Evolutionary conservation across 2,329 filamentous ascomycete species (phyloP).

Genomic region (Trichoderma brevicompactum): DNA sequence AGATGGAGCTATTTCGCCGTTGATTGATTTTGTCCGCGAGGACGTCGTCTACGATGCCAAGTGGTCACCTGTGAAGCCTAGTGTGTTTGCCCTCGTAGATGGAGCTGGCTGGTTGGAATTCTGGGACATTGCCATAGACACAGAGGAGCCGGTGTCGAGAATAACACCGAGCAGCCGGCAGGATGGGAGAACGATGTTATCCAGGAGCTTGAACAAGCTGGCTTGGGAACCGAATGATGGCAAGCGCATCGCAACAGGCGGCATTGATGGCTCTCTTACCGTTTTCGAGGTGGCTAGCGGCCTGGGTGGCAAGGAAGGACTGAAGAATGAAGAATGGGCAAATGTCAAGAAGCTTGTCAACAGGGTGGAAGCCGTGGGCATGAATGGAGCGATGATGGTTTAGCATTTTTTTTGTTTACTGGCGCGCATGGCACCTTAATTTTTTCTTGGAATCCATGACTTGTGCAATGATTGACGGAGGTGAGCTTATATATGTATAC

Average conservation of each 20-base stretch:
- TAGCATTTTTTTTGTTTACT: conserved; percentile 33
- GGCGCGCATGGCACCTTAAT: conserved; percentile 23
- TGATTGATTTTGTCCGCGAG: conserved; percentile 90
- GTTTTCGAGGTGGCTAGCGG: conserved; percentile 89
- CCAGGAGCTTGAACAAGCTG: conserved; percentile 89
- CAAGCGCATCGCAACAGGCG: conserved; percentile 83
- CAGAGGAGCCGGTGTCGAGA: conserved; percentile 85
- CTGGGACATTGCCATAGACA: conserved; percentile 92
- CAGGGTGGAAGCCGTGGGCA: conserved; percentile 67
- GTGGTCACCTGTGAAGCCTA: conserved; percentile 93
- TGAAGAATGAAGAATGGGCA: conserved; percentile 88
- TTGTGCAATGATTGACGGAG: conserved; percentile 22
- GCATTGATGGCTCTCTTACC: conserved; percentile 86
- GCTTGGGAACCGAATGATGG: conserved; percentile 93
- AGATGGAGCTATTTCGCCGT: conserved; percentile 65
- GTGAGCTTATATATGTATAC: conserved; percentile 28
- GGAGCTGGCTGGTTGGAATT: conserved; percentile 90
- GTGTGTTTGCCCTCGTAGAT: conserved; percentile 92
- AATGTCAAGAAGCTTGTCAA: conserved; percentile 88
- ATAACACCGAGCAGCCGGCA: conserved; percentile 72
- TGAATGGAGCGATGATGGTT: conserved; percentile 52
- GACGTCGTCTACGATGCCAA: conserved; percentile 95
- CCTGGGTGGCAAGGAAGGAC: conserved; percentile 80
- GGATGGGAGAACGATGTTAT: conserved; percentile 70
- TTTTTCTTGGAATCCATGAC: conserved; percentile 15